These are phyloP conservation scores for Pseudisothecium myosuroides DNA, from an alignment of 225 moss, liverwort and hornwort species.

Conservation along the genomic window DNA sequence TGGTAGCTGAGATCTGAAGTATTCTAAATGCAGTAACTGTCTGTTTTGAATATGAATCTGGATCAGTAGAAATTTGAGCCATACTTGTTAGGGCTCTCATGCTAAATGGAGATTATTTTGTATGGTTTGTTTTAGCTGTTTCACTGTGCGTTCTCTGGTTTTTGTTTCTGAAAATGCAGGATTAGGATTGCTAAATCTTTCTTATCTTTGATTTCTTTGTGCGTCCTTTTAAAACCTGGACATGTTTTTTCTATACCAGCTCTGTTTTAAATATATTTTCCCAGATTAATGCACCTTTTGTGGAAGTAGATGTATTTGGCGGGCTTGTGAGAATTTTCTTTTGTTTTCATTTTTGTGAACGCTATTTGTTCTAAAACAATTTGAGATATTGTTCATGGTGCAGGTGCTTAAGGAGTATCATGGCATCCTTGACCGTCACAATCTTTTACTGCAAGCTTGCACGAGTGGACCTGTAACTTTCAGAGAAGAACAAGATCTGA, in stretches of 20 bases:
- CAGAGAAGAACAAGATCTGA: constrained; percentile 66
- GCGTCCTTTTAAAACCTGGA: background rate
- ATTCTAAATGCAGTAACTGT: background rate
- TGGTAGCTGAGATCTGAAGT: background rate
- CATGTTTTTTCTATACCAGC: background rate
- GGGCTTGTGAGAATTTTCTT: background rate
- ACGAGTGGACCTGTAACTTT: constrained; percentile 44
- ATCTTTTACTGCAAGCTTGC: constrained; percentile 84
- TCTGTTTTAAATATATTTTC: background rate
- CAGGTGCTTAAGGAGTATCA: constrained; percentile 87
- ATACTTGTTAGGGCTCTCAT: background rate
- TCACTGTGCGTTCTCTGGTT: background rate
- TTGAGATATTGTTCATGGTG: background rate
- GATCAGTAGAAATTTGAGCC: background rate
- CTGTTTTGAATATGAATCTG: background rate
- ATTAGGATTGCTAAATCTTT: background rate
- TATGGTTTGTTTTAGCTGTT: background rate
- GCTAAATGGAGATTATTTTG: background rate
- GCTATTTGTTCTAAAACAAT: background rate
- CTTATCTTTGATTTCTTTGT: background rate
- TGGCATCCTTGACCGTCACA: constrained; percentile 88
- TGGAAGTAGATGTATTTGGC: background rate
- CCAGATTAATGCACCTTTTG: background rate
- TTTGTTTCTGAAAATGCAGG: background rate
- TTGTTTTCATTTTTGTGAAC: background rate